These are phyloP conservation scores for Penicillium brasilianum DNA, from an alignment of 2,329 filamentous ascomycete species.

Conservation along the genomic window DNA sequence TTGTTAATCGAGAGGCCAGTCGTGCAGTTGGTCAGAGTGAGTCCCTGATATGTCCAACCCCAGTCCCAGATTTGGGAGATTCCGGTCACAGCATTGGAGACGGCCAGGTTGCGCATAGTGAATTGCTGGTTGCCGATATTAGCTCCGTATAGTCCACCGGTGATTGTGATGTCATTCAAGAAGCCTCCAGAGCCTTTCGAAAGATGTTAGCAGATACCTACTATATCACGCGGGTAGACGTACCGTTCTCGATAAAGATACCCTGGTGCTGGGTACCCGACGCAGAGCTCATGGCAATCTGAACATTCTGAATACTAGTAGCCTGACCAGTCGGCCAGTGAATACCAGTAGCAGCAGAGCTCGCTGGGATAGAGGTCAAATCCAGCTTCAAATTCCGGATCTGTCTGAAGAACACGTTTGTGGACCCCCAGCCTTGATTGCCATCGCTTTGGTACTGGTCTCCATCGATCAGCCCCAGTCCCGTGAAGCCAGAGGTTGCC, in stretches of 20 bases:
- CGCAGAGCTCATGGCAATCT: conserved; percentile 61
- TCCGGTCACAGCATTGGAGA: conserved; percentile 57
- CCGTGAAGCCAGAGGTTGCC: conserved; percentile 58
- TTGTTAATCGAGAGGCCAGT: conserved; percentile 58
- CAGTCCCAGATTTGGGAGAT: conserved; percentile 65
- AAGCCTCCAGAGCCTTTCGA: conserved; percentile 60
- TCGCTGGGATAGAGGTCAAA: conserved; percentile 47
- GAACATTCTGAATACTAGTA: conserved; percentile 66
- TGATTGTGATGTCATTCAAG: conserved; percentile 64
- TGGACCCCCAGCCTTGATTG: conserved; percentile 50
- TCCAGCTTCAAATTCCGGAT: conserved; percentile 71
- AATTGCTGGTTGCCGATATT: conserved; percentile 70
- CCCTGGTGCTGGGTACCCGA: conserved; percentile 59
- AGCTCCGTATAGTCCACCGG: conserved; percentile 64
- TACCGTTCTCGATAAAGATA: conserved; percentile 64
- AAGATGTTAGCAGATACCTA: conserved; percentile 7
- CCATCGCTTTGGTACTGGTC: conserved; percentile 55
- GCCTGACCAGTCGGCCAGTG: conserved; percentile 63
- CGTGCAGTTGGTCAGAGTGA: conserved; percentile 59
- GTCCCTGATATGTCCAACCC: conserved; percentile 61
- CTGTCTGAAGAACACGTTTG: conserved; percentile 68
- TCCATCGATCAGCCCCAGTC: conserved; percentile 63
- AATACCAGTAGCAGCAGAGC: conserved; percentile 45
- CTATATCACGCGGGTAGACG: neutral
- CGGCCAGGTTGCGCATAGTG: conserved; percentile 62